Evolutionary conservation across 768 basidiomycete species (phyloP).

Genomic region (Hericium erinaceus): DNA sequence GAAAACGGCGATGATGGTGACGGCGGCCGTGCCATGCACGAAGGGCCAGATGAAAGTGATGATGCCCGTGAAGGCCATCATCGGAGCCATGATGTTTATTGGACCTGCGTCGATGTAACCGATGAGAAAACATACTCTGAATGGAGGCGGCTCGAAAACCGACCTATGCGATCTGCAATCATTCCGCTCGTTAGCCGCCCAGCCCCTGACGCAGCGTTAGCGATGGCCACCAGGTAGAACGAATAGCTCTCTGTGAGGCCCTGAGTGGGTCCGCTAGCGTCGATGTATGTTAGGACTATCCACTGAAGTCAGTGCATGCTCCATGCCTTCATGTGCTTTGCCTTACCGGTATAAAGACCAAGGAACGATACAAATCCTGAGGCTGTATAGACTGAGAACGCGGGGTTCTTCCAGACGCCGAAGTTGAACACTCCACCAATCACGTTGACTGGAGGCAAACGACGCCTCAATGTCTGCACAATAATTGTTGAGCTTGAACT

Average conservation of each 20-base stretch:
- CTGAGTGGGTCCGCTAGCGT: constrained; percentile 40
- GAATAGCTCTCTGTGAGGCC: constrained; percentile 43
- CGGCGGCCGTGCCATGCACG: constrained; percentile 30
- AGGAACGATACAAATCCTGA: constrained; percentile 52
- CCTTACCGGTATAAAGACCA: constrained; percentile 44
- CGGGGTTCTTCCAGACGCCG: constrained; percentile 40
- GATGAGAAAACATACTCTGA: background rate
- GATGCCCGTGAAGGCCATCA: constrained; percentile 43
- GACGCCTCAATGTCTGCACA: constrained; percentile 24
- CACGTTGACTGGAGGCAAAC: constrained; percentile 44
- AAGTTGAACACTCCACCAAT: constrained; percentile 54
- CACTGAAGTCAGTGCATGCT: background rate
- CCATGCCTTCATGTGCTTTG: background rate
- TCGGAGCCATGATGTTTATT: constrained; percentile 61
- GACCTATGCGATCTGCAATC: constrained; percentile 46
- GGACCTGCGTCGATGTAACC: constrained; percentile 32
- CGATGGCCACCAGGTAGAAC: constrained; percentile 59
- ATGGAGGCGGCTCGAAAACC: constrained; percentile 3
- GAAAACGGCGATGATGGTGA: constrained; percentile 40
- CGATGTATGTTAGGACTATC: constrained; percentile 57
- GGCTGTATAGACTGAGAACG: constrained; percentile 49
- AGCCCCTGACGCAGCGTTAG: constrained; percentile 55
- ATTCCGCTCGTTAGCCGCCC: constrained; percentile 49
- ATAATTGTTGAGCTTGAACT: too few relatives aligned
- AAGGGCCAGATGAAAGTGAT: constrained; percentile 70